Conservation (phyloP, 768 basidiomycete species). For the Mycena haematopus region DNA sequence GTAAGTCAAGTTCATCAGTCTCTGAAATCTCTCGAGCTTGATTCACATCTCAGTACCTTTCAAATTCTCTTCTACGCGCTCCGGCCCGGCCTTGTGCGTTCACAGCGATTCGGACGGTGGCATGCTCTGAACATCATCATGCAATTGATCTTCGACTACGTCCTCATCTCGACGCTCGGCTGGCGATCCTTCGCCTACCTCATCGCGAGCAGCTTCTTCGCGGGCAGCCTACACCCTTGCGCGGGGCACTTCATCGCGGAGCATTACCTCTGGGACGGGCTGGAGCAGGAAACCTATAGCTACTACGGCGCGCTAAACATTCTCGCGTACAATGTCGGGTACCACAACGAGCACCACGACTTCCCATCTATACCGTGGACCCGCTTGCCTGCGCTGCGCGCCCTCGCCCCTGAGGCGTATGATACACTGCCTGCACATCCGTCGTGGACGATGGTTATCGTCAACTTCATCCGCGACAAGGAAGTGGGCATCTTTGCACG, state of each 20-base stretch:
- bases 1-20: conserved; percentile 51
- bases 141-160: conserved; percentile 76
- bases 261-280: conserved; percentile 93
- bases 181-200: conserved; percentile 74
- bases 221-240: conserved; percentile 93
- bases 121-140: conserved; percentile 78
- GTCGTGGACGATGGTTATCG: conserved; percentile 93
- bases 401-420: conserved; percentile 92
- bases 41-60: conserved; percentile 85
- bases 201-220: conserved; percentile 91
- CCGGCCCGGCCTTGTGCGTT: conserved; percentile 90
- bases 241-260: conserved; percentile 99
- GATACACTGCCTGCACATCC: conserved; percentile 86
- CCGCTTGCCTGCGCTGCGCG: conserved; percentile 80
- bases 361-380: conserved; percentile 98
- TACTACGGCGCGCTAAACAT: conserved; percentile 94
- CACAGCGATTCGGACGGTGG: conserved; percentile 83
- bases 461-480: conserved; percentile 91
- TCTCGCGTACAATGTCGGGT: conserved; percentile 96
- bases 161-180: conserved; percentile 58
- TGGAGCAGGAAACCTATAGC: conserved; percentile 94
- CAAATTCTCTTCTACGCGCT: conserved; percentile 98
- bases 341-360: conserved; percentile 99
- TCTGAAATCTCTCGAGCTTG: not conserved
- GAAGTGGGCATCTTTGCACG: conserved; percentile 90